Evolutionary conservation across 1,139 yeast genomes (phyloP).

Genomic region (Kazachstania sp.): DNA sequence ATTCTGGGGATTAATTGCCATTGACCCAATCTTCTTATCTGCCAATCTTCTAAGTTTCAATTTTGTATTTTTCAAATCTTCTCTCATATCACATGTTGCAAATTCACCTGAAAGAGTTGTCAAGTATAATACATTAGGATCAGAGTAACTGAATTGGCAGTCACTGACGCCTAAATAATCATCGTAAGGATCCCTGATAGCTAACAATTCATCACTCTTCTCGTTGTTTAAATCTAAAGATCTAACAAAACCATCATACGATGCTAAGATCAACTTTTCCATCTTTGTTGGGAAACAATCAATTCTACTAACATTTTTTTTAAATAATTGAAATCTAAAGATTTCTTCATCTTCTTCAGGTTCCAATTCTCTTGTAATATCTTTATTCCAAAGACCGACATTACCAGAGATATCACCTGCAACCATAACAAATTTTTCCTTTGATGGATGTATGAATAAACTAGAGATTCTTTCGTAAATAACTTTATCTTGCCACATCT

Average conservation of each 20-base stretch:
- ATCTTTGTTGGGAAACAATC: constrained; percentile 44
- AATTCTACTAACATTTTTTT: constrained; percentile 61
- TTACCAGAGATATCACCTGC: constrained; percentile 87
- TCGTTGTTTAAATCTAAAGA: constrained; percentile 56
- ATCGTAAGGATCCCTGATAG: constrained; percentile 45
- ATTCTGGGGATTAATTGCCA: constrained; percentile 63
- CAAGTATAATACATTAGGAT: constrained; percentile 51
- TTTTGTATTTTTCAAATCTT: constrained; percentile 16
- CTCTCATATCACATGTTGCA: constrained; percentile 58
- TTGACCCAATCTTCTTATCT: constrained; percentile 87
- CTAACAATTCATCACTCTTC: constrained; percentile 49
- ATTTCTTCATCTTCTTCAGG: constrained; percentile 54
- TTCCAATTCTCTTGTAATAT: constrained; percentile 32
- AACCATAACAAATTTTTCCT: constrained; percentile 50
- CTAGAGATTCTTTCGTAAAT: constrained; percentile 68
- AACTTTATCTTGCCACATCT: constrained; percentile 52
- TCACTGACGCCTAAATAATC: constrained; percentile 46
- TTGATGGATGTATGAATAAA: constrained; percentile 67
- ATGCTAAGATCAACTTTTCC: constrained; percentile 53
- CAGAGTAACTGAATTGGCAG: constrained; percentile 49
- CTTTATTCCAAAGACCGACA: constrained; percentile 84
- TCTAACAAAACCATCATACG: constrained; percentile 84
- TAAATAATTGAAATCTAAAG: constrained; percentile 62
- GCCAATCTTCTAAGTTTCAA: constrained; percentile 44
- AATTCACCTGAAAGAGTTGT: constrained; percentile 77